Evolutionary conservation across 2,329 filamentous ascomycete species (phyloP).

Genomic region (Fonsecaea pedrosoi): DNA sequence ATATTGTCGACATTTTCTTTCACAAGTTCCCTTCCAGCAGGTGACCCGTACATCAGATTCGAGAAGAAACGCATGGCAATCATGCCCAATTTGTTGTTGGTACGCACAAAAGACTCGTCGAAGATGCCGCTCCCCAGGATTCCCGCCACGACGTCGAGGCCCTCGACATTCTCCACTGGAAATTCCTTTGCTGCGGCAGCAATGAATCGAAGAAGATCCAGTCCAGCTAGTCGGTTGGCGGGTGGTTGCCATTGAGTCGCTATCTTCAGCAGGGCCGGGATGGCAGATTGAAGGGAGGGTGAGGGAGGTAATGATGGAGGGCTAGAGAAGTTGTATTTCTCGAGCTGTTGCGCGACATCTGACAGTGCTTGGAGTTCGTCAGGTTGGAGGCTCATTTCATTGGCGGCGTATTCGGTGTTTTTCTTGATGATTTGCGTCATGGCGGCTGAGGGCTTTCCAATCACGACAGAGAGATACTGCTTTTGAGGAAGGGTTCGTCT

Average conservation of each 20-base stretch:
- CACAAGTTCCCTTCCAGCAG: constrained; percentile 71
- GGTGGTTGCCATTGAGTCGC: constrained; percentile 77
- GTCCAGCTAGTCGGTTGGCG: constrained; percentile 77
- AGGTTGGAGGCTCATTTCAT: constrained; percentile 75
- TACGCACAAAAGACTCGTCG: constrained; percentile 64
- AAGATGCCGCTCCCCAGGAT: constrained; percentile 67
- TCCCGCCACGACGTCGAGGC: constrained; percentile 64
- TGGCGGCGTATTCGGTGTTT: constrained; percentile 74
- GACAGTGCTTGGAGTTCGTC: constrained; percentile 70
- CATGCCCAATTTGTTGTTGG: constrained; percentile 77
- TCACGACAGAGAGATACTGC: constrained; percentile 77
- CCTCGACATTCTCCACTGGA: constrained; percentile 65
- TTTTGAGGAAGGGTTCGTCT: constrained; percentile 69
- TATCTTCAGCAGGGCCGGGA: constrained; percentile 72
- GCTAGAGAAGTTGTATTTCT: constrained; percentile 47
- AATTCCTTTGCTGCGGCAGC: constrained; percentile 70
- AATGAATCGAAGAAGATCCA: constrained; percentile 87
- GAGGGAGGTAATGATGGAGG: constrained; percentile 46
- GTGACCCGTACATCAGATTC: constrained; percentile 77
- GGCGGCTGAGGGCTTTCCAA: constrained; percentile 73
- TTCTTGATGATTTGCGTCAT: constrained; percentile 77
- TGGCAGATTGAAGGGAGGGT: constrained; percentile 43
- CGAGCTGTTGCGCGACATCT: constrained; percentile 68
- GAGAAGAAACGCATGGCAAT: constrained; percentile 80
- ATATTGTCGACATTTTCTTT: constrained; percentile 66